Base-by-base conservation (phyloP, 2,329 filamentous ascomycete genomes). In the Botryotinia calthae region DNA sequence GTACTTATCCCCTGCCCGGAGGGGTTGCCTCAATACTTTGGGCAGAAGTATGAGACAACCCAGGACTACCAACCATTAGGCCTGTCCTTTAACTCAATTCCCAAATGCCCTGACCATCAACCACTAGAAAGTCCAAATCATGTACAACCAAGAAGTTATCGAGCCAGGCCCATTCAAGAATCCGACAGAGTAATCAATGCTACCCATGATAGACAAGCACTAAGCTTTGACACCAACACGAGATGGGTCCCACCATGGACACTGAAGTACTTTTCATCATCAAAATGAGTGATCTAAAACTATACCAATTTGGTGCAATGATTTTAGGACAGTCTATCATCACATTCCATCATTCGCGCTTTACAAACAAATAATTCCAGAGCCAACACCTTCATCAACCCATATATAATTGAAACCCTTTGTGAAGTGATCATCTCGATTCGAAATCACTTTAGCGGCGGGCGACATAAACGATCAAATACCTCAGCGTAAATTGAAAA, bases 161-260 rank as follows among this genome's bases (percentile, higher is more conserved):
- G 63, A 74, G 22, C n/a, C 40, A 48, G 58, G 46, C 68, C 62
- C 34, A 31, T 62, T 65, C 44, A 75, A 65, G 70, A 72, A 62
- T 72, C 70, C 51, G 67, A 76, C 75, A 78, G 71, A 73, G 51
- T 34, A 71, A 56, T 71, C 67, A 71, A 72, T 74, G 75, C 76
- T 75, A 76, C 76, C 76, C 77, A 77, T 73, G 31, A 74, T 76
- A 80, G 93, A 95, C 93, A 95, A 95, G 93, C 88, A 87, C 93
- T 85, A 94, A 90, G 86, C 93, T 94, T 94, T 97, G 93, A 97
- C 91, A 85, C 92, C 92, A 94, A 94, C 92, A 88, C 91, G 82
- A 89, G 92, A 94, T 93, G 94, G 92, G 93, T 94, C 93, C 93
- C 87, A 83, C 83, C 75, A 76, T 76, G 72, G 76, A 78, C 76